Base-by-base conservation (phyloP, 345 rosid species). In the Hibiscus trionum region DNA sequence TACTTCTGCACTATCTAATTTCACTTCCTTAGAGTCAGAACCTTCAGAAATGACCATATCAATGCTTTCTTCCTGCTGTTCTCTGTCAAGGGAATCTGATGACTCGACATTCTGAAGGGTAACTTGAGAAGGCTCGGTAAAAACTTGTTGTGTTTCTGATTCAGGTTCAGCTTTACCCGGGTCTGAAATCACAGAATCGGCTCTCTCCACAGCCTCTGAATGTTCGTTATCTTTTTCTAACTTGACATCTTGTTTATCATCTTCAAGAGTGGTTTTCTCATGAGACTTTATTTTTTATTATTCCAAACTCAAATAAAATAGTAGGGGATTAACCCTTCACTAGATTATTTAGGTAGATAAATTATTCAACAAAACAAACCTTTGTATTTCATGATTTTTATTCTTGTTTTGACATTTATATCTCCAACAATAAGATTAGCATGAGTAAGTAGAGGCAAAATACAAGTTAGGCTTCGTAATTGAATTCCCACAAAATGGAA, bases 161-260 rank as follows among this genome's bases (percentile, higher is more conserved):
- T 87, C 82, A 73, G 83, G 66, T 49, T 88, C 84, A 72, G 47
- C 79, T 82, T 84, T 84, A 58, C 69, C 77, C 63, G 72, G 60
- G 52, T 81, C 88, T 76, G 76, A 39, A 55, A 72, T 61, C 61
- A 70, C 65, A 53, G 50, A 75, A 75, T 85, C 85, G 59, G 77
- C 63, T 73, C 53, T 74, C 70, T 82, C 86, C 46, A 68, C 70
- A 63, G 33, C 60, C 74, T 79, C 85, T 35, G 75, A 62, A 57
- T 63, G 75, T 59, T 80, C 77, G 70, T 72, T 83, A 61, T 84
- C 82, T 47, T 57, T 66, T 62, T 58, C 72, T 31, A 49, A 74
- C 68, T 80, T 70, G 42, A 44, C 58, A 50, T 29, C 76, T 77
- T 81, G 72, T 24, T 74, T 83, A 75, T 81, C 81, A 63, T 80